Evolutionary conservation across 208 protist genomes (phyloP).

Genomic region (Tetramitus jugosus): DNA sequence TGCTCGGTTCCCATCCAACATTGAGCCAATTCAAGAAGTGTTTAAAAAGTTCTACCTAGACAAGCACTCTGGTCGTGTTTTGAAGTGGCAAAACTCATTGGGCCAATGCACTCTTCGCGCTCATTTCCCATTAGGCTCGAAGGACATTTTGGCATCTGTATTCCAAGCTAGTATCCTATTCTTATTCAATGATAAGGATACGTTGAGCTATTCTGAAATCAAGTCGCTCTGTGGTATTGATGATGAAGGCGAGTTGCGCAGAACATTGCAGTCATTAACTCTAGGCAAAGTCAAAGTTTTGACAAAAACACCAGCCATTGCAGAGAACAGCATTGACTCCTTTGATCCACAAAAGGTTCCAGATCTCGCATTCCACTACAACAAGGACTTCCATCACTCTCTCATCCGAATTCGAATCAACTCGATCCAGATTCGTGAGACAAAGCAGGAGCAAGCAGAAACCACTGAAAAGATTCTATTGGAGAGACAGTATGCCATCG

Average conservation of each 20-base stretch:
- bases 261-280: slow-evolving; percentile 54
- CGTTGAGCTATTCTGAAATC: slow-evolving; percentile 50
- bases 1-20: slow-evolving; percentile 40
- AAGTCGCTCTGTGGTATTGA: slow-evolving; percentile 49
- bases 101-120: slow-evolving; percentile 52
- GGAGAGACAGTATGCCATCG: slow-evolving; percentile 12
- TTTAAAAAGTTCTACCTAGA: slow-evolving; percentile 59
- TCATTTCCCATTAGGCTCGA: slow-evolving; percentile 44
- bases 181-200: slow-evolving; percentile 61
- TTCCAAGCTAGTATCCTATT: slow-evolving; percentile 77
- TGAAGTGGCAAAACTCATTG: slow-evolving; percentile 56
- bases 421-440: slow-evolving; percentile 66
- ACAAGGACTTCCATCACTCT: slow-evolving; percentile 50
- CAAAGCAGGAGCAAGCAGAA: slow-evolving; percentile 57
- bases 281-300: slow-evolving; percentile 48
- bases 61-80: slow-evolving; percentile 48
- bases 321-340: slow-evolving; percentile 18
- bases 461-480: slow-evolving; percentile 54
- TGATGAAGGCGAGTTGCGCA: slow-evolving; percentile 49
- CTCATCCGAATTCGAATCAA: slow-evolving; percentile 66
- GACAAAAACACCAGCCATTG: slow-evolving; percentile 31
- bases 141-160: slow-evolving; percentile 74
- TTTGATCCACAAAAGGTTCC: background rate
- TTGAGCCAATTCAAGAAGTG: slow-evolving; percentile 38
- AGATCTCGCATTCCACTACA: slow-evolving; percentile 2